phyloP scores from a whole-genome alignment of 768 basidiomycete genomes.

The Rhizopogon roseolus region DNA sequence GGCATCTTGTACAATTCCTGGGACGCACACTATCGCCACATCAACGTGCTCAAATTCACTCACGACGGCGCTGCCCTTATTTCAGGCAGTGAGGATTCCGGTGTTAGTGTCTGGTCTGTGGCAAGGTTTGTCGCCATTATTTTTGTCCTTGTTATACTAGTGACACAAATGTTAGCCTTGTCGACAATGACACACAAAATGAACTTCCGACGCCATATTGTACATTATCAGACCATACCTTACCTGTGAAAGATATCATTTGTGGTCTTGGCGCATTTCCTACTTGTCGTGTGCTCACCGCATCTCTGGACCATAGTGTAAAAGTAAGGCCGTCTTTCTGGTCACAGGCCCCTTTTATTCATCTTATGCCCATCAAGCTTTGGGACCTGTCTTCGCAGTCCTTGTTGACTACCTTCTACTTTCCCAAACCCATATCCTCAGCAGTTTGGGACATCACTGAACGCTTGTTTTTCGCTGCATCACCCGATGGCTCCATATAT shows the following conservation, averaged over 20 bases:
- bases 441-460: slow-evolving; percentile 82
- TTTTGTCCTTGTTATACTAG: slow-evolving; percentile 2
- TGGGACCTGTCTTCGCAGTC: slow-evolving; percentile 77
- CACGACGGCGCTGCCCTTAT: slow-evolving; percentile 75
- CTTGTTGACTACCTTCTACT: slow-evolving; percentile 78
- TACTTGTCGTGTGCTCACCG: too few species aligned
- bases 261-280: slow-evolving; percentile 73
- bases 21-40: slow-evolving; percentile 93
- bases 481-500: slow-evolving; percentile 68
- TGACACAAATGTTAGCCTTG: slow-evolving; percentile 44
- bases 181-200: slow-evolving; percentile 64
- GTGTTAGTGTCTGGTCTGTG: slow-evolving; percentile 84
- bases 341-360: slow-evolving; percentile 8
- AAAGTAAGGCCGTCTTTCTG: background rate
- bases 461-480: slow-evolving; percentile 84
- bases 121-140: slow-evolving; percentile 55
- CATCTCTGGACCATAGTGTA: too few species aligned
- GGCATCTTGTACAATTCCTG: slow-evolving; percentile 89
- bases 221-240: slow-evolving; percentile 85
- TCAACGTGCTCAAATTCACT: slow-evolving; percentile 81
- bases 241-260: slow-evolving; percentile 77
- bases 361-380: slow-evolving; percentile 39
- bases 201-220: slow-evolving; percentile 66
- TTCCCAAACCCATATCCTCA: slow-evolving; percentile 69
- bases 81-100: slow-evolving; percentile 89